phyloP scores from a whole-genome alignment of 768 basidiomycete genomes.

The Tulasnella sp. region DNA sequence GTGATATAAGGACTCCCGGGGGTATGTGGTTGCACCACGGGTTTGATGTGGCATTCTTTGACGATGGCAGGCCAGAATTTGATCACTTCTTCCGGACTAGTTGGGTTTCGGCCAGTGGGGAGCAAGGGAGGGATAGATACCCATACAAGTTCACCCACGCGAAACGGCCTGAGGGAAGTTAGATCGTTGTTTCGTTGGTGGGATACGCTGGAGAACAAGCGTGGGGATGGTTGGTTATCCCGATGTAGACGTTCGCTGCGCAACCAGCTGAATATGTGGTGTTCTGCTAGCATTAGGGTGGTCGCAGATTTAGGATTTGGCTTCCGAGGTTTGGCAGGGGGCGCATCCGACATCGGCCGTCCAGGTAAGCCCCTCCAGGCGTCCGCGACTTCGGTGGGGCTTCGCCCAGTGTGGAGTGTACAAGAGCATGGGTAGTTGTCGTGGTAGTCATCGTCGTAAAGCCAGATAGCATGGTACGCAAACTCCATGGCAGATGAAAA shows the following conservation, averaged over 20 bases:
- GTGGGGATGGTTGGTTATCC: neutral
- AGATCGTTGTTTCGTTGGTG: neutral
- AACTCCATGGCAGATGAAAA: slow-evolving; percentile 8
- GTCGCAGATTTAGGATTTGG: neutral
- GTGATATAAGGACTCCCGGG: neutral
- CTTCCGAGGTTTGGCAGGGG: neutral
- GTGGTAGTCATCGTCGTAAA: slow-evolving; percentile 10
- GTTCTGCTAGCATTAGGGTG: neutral
- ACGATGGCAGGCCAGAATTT: slow-evolving; percentile 9
- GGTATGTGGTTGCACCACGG: neutral
- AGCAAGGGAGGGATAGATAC: slow-evolving; percentile 1
- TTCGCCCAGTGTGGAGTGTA: neutral
- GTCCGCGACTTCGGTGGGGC: neutral
- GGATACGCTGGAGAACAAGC: neutral
- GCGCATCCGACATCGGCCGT: neutral
- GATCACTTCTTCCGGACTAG: neutral
- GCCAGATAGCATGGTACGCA: slow-evolving; percentile 6
- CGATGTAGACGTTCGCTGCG: neutral
- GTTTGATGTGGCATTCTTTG: neutral
- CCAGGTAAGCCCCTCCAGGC: slow-evolving; percentile 1
- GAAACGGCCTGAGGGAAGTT: neutral
- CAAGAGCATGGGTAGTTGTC: slow-evolving; percentile 3
- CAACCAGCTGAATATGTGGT: neutral
- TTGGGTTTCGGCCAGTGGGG: neutral
- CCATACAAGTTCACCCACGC: slow-evolving; percentile 13